Evolutionary conservation across 1,284 basidiomycete genomes (phyloP), one percentile per base, ranked within the genome.

Genomic region (Leccinum pallidistipes): DNA sequence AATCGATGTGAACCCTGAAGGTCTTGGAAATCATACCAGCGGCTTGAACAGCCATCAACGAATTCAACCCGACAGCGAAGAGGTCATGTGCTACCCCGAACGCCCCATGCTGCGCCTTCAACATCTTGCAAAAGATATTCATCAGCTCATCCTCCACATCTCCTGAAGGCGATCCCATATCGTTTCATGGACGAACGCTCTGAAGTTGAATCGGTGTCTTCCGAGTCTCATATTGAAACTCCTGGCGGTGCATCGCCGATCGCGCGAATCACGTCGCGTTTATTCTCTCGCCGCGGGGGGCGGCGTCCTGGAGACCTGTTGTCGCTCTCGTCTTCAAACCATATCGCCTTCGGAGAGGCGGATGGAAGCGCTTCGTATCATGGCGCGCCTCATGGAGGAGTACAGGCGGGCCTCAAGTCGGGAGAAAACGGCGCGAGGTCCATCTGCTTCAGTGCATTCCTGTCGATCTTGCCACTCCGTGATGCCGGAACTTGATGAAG

Each of bases 31-130:
- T 61, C 16, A 68, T 5, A 50, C 71, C 72, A 45, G 71, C 72
- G 1, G 68, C 72, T 58, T 74, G 71, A 29, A 72, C 72, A 8
- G 71, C 67, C 71, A 73, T 74, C 52, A 71, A 49, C 24, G 72
- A 70, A 60, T 73, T 74, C 62, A 72, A 55, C 18, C 71, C 71
- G 12, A 72, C 59, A 18, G 71, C 64, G 36, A 74, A 72, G n/a
- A 72, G 59, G 55, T 72, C 72, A 21, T 70, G 72, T 11, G 62
- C 61, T 29, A 68, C 69, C 10, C 71, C 71, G 27, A 74, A 74
- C n/a, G 55, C 55, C 38, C 65, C 60, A 24, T 61, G 65, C 36
- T 62, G 66, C 7, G 66, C 59, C 59, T 69, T 72, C 58, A 68
- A 47, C 12, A 59, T 58, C 60, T 65, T 68, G 55, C 66, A 64